Evolutionary conservation across 352 stramenopile species (phyloP), one percentile per base, ranked within the genome.

Genomic region (Pythium aristosporum): DNA sequence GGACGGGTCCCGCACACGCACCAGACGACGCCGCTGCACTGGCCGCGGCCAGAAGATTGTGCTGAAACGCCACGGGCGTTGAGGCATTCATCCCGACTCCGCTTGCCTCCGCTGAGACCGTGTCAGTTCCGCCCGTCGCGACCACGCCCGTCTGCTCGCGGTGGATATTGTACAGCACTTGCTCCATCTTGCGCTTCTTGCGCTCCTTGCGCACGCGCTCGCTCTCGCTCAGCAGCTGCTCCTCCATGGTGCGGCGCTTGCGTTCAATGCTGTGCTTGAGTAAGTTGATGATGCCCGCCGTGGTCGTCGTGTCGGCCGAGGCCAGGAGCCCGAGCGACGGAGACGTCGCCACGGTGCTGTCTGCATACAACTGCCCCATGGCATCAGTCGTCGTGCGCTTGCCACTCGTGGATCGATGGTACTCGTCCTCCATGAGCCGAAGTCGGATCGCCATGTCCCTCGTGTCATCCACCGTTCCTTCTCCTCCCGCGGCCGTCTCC

Each of bases 161-260:
- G 57, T 87, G 77, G 44, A 84, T 82, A 21, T 77, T 78, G 36
- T 72, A 63, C 30, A 87, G 55, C 32, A 71, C 72, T 43, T 82
- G 75, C 64, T 87, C 77, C 75, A 82, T 81, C 57, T 84, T 84
- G 23, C 73, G 67, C 64, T 87, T 87, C 66, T 87, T 87, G 34
- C 77, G 71, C 52, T 87, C 77, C 32, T 75, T 83, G 3, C 77
- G 71, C 25, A 87, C 77, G 39, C 77, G 77, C 56, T 74, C 75
- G 57, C 74, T 87, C 59, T 87, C 77, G 43, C 76, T 80, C 50
- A 84, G 56, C 59, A 75, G 66, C 46, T 79, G 71, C 64, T 82
- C 75, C 39, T 84, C 77, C 13, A 77, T 68, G 15, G 69, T 78
- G 7, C 77, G 71, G 1, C 70, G 66, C 62, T 84, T 84, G 59